Base-by-base conservation (phyloP, 2,329 filamentous ascomycete genomes). In the Fusarium sp. region DNA sequence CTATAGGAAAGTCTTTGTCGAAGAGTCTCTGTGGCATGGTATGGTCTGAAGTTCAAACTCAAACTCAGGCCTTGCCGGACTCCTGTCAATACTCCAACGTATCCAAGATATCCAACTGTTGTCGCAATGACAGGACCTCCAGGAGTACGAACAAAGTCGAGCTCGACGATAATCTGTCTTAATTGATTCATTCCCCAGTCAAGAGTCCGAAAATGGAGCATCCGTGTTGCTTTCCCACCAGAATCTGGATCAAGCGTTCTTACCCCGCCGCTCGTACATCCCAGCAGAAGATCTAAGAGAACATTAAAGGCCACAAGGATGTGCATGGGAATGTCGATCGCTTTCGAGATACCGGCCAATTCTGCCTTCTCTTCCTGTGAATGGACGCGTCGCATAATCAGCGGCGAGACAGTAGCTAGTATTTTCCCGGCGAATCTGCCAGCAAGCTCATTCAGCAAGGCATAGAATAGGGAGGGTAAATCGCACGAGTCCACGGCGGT, bases 251-350 rank as follows among this genome's bases (percentile, higher is more conserved):
- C 64, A 0, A 77, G 3, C 0, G 77, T 71, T 3, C 79, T 73
- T 1, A 76, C 78, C 1, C 80, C 82, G 7, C 81, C 81, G 49
- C 88, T 91, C 2, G 90, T 92, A 76, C 91, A 92, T 5, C 90
- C 90, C 80, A 92, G 86, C 39, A 92, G 81, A 9, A 88, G 80
- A 73, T 93, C 91, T 3, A 92, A 82, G 4, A 92, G 79, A 4
- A 89, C 87, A 72, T 92, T 92, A 72, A 91, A 85, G 5, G 86
- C 86, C 5, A 92, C 85, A 0, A 92, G 81, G 1, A 92, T 79
- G 71, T 90, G 89, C 77, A 92, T 81, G 2, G 87, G 83, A 7
- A 92, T 81, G 0, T 83, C 85, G 1, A 84, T 84, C 5, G 79
- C 83, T 31, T 81, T 77, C 31, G 85, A 83, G 39, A 92, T 89